Evolutionary conservation across 306 rosid genomes (phyloP).

Genomic region (Psophocarpus tetragonolobus): DNA sequence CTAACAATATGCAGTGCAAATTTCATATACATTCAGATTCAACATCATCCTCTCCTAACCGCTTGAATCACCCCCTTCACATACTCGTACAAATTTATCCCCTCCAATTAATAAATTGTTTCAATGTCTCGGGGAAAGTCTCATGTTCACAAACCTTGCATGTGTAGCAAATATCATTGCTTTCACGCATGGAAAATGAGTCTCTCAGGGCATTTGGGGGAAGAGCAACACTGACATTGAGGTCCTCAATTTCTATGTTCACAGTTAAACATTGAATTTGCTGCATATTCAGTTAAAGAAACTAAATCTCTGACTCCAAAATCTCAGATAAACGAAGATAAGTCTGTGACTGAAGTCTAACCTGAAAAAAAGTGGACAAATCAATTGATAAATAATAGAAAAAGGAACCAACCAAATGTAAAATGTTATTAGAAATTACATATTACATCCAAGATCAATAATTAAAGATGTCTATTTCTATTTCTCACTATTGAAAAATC

Average conservation of each 20-base stretch:
- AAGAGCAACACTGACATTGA: constrained; percentile 42
- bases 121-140: constrained; percentile 43
- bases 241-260: constrained; percentile 44
- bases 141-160: constrained; percentile 40
- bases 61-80: constrained; percentile 42
- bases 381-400: neutral
- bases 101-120: constrained; percentile 32
- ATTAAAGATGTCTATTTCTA: neutral
- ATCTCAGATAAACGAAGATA: constrained; percentile 29
- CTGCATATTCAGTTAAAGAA: constrained; percentile 42
- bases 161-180: constrained; percentile 35
- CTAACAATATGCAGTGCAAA: constrained; percentile 15
- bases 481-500: neutral
- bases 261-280: constrained; percentile 31
- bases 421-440: neutral
- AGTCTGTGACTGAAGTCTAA: neutral
- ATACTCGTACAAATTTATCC: constrained; percentile 37
- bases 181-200: constrained; percentile 43
- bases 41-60: constrained; percentile 46
- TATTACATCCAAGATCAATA: neutral
- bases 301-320: constrained; percentile 27
- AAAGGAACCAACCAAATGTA: neutral
- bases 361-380: neutral
- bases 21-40: constrained; percentile 49
- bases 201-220: constrained; percentile 43